These are phyloP conservation scores for Pseudoperonospora humuli DNA, from an alignment of 352 stramenopile genomes.

Conservation along the genomic window DNA sequence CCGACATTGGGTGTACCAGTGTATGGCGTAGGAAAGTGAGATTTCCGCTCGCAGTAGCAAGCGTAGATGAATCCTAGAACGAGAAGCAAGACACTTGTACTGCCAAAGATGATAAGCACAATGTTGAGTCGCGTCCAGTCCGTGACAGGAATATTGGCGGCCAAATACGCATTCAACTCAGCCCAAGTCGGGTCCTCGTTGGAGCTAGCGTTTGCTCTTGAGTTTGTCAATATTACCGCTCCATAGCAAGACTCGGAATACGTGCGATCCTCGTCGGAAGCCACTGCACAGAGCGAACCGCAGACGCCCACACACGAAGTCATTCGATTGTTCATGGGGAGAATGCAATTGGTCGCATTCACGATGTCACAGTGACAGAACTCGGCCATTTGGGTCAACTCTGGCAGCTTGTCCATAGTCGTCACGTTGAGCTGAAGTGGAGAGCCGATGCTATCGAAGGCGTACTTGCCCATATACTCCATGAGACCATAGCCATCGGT, in stretches of 20 bases:
- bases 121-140: slow-evolving; percentile 43
- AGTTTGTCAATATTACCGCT: slow-evolving; percentile 11
- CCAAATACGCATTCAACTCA: slow-evolving; percentile 31
- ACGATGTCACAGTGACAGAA: slow-evolving; percentile 38
- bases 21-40: slow-evolving; percentile 9
- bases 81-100: slow-evolving; percentile 25
- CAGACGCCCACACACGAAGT: slow-evolving; percentile 46
- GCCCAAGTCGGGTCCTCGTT: slow-evolving; percentile 28
- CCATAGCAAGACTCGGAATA: slow-evolving; percentile 38
- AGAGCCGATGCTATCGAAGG: slow-evolving; percentile 51
- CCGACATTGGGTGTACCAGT: slow-evolving; percentile 17
- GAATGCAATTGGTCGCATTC: slow-evolving; percentile 37
- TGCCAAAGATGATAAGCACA: slow-evolving; percentile 42
- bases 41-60: slow-evolving; percentile 23
- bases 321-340: slow-evolving; percentile 38
- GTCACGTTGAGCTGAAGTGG: slow-evolving; percentile 58
- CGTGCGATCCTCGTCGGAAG: slow-evolving; percentile 23
- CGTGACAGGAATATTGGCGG: slow-evolving; percentile 28
- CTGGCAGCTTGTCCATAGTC: slow-evolving; percentile 27
- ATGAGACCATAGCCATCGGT: slow-evolving; percentile 45
- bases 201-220: slow-evolving; percentile 9
- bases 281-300: slow-evolving; percentile 39
- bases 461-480: slow-evolving; percentile 55
- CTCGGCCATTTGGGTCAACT: slow-evolving; percentile 22
- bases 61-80: slow-evolving; percentile 36